phyloP scores from a whole-genome alignment of 352 stramenopile genomes.

The Phytophthora sp. region DNA sequence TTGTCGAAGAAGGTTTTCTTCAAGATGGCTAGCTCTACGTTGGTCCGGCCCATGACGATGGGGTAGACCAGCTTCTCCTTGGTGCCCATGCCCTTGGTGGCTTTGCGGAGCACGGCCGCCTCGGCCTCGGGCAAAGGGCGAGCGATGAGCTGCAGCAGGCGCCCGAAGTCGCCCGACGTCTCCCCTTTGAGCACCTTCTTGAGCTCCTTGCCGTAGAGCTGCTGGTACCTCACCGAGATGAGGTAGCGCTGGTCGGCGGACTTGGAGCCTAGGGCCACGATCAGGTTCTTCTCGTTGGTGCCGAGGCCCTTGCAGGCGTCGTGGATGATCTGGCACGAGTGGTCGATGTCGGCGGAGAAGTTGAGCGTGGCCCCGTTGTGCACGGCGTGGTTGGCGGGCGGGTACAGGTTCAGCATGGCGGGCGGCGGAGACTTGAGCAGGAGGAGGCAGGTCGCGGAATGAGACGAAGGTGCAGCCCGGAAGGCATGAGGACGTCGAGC shows the following conservation, averaged over 20 bases:
- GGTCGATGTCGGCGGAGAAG: constrained; percentile 48
- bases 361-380: constrained; percentile 41
- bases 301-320: constrained; percentile 54
- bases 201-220: constrained; percentile 54
- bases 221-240: constrained; percentile 59
- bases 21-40: constrained; percentile 66
- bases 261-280: constrained; percentile 49
- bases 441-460: no score
- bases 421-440: no score
- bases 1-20: constrained; percentile 75
- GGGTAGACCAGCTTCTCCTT: constrained; percentile 62
- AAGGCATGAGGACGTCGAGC: no score
- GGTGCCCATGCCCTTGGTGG: constrained; percentile 62
- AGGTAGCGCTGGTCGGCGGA: constrained; percentile 52
- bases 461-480: no score
- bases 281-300: constrained; percentile 54
- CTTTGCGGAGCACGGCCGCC: constrained; percentile 50
- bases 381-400: constrained; percentile 52
- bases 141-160: no score
- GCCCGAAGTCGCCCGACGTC: no score
- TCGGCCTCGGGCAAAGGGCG: constrained; percentile 57
- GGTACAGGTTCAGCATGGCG: no score
- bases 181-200: no score
- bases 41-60: constrained; percentile 58
- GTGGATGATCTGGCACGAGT: constrained; percentile 50